Base-by-base conservation (phyloP, 2,329 filamentous ascomycete genomes). In the Aspergillus novofumigatus region DNA sequence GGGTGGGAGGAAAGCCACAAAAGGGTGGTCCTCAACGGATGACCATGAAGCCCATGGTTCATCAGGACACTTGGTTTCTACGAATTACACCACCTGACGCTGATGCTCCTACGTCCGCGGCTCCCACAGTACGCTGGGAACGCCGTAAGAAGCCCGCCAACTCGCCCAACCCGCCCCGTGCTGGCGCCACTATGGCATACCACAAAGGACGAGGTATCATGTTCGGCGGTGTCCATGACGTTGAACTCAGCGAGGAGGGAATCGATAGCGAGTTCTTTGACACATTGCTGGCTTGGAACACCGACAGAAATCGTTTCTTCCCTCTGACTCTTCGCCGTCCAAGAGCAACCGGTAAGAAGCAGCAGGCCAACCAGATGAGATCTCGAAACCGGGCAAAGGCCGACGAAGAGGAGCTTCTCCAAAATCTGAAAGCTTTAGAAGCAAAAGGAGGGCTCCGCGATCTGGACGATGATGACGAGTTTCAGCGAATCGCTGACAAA, bases 191-290 rank as follows among this genome's bases (percentile, higher is more conserved):
- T 2, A 97, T 97, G 92, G 86, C 91, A 0, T 91, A 88, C 72
- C 94, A 99, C 77, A 94, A 93, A 74, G 92, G 93, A 0, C 86
- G 94, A 59, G 94, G 94, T 0, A 93, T 99, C 56, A 77, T 91
- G 67, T 97, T 97, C 71, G 94, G 94, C 48, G 94, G 94, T 53
- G 94, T 99, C 3, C 91, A 97, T 67, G 92, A 96, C 65, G 89
- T 95, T 0, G 91, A 96, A 72, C 84, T 92, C 70, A 93, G 85
- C 62, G 92, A 96, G 71, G 94, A 99, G 72, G 92, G 90, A 3
- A 96, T 99, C 64, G 93, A 99, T 54, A 96, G 91, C 69, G 92
- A 97, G 72, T 99, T 99, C 76, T 99, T 97, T 78, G 93, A 97
- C 67, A 84, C 87, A 55, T 77, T 97, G 25, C 95, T 90, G 68